Evolutionary conservation across 164 flowering plant genomes (phyloP).

Genomic region (Tetracentron sinense): DNA sequence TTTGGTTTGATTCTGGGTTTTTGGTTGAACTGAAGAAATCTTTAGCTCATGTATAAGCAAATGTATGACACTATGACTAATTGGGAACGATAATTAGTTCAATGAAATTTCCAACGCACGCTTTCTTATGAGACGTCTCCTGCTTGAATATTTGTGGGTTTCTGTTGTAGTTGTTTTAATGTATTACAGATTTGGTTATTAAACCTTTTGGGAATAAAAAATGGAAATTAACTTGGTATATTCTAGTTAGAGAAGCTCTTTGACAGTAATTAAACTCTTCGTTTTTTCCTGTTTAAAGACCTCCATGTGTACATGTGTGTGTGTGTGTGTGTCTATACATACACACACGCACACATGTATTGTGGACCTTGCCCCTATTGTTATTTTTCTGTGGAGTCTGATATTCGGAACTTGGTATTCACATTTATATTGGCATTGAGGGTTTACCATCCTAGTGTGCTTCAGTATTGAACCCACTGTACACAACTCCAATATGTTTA

Average conservation of each 20-base stretch:
- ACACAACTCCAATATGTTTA: not conserved
- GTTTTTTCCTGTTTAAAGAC: not conserved
- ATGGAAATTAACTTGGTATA: not conserved
- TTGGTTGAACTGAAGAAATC: not conserved
- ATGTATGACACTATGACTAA: not conserved
- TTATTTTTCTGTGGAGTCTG: not conserved
- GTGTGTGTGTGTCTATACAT: not conserved
- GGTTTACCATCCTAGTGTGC: not conserved
- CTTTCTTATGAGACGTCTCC: too few relatives aligned
- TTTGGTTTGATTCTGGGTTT: not conserved
- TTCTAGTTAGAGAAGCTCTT: not conserved
- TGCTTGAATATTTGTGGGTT: not conserved
- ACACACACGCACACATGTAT: not conserved
- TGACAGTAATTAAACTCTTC: not conserved
- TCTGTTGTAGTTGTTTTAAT: not conserved
- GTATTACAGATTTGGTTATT: not conserved
- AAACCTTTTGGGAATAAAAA: not conserved
- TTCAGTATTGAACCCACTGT: not conserved
- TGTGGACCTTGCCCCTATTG: not conserved
- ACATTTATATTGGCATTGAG: not conserved
- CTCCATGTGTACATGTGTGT: not conserved
- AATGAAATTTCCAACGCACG: too few relatives aligned
- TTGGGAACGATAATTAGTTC: too few relatives aligned
- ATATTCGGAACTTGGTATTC: not conserved
- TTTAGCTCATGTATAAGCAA: not conserved